These are phyloP conservation scores for Tricholomella constricta DNA, from an alignment of 768 basidiomycete genomes.

Conservation along the genomic window DNA sequence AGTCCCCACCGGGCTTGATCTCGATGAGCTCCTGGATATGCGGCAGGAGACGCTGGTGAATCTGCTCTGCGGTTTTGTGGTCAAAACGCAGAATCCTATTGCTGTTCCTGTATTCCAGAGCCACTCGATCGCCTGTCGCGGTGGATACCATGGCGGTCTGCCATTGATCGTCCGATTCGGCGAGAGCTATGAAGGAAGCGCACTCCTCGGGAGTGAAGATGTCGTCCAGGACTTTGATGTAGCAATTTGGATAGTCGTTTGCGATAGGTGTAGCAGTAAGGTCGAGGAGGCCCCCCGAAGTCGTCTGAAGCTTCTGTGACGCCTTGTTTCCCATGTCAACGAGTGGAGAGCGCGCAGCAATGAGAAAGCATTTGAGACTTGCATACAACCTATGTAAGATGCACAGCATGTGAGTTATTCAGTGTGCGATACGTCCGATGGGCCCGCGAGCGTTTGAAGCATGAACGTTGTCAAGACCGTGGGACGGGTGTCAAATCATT, in stretches of 20 bases:
- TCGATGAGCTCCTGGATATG: slow-evolving; percentile 34
- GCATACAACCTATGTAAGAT: too few relatives aligned
- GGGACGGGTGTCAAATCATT: too few relatives aligned
- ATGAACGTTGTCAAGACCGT: too few relatives aligned
- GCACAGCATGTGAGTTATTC: too few relatives aligned
- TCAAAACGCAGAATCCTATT: slow-evolving; percentile 36
- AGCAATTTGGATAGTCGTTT: slow-evolving; percentile 31
- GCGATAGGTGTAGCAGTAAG: slow-evolving; percentile 14
- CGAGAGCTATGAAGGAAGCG: slow-evolving; percentile 28
- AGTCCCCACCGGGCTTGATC: slow-evolving; percentile 29
- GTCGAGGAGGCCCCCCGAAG: not conserved
- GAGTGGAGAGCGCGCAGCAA: too few relatives aligned
- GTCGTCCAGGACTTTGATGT: slow-evolving; percentile 40
- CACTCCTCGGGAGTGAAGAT: slow-evolving; percentile 41
- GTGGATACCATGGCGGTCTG: slow-evolving; percentile 33
- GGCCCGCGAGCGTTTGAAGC: too few relatives aligned
- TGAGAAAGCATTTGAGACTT: too few relatives aligned
- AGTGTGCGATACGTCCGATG: too few relatives aligned
- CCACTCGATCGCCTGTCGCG: slow-evolving; percentile 22
- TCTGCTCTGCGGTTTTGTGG: slow-evolving; percentile 23
- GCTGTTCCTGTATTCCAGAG: slow-evolving; percentile 37
- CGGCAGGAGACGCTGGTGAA: slow-evolving; percentile 35
- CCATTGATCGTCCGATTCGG: slow-evolving; percentile 32
- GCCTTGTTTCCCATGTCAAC: too few relatives aligned
- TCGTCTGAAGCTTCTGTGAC: not conserved